phyloP scores from a whole-genome alignment of 306 rosid species.

The Delonix regia region DNA sequence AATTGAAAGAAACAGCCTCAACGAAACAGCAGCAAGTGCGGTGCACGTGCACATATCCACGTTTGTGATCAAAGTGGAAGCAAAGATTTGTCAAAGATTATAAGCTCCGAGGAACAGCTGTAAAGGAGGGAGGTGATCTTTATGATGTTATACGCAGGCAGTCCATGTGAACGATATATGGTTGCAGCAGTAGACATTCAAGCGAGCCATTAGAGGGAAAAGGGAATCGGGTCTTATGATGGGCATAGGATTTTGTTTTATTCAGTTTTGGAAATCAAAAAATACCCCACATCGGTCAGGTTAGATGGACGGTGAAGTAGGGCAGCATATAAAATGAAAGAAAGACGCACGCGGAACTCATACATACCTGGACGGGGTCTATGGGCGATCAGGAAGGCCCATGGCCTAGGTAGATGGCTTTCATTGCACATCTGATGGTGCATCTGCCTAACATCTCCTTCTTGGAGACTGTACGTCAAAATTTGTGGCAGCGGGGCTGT shows the following conservation, averaged over 20 bases:
- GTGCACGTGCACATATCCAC: no score
- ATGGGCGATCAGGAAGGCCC: constrained; percentile 52
- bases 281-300: constrained; percentile 39
- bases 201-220: neutral
- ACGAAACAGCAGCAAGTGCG: no score
- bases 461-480: constrained; percentile 54
- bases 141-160: neutral
- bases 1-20: neutral
- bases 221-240: neutral
- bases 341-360: accelerated
- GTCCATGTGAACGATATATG: neutral
- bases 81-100: neutral
- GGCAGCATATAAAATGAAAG: constrained; percentile 11
- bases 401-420: constrained; percentile 56
- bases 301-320: neutral
- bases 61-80: neutral
- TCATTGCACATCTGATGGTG: constrained; percentile 50
- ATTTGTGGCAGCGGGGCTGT: constrained; percentile 58
- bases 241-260: neutral
- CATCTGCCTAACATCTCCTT: constrained; percentile 57
- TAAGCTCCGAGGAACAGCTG: neutral
- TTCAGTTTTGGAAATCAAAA: neutral
- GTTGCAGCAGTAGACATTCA: neutral
- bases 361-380: constrained; percentile 63
- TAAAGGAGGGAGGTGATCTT: neutral